Evolutionary conservation across 441 rosid species (phyloP).

Genomic region (Adansonia grandidieri): DNA sequence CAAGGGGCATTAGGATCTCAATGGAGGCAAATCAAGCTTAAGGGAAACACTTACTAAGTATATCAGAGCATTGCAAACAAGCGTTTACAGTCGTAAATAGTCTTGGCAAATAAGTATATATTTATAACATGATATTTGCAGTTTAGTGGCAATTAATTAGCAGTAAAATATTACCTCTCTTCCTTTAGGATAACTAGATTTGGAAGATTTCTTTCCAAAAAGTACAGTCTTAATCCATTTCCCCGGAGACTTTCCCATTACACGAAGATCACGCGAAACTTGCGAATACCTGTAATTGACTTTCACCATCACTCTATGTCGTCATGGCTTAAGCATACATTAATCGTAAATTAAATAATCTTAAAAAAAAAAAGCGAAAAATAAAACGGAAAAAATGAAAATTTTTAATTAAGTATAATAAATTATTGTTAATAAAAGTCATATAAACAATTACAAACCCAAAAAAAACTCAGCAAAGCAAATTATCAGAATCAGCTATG

Average conservation of each 20-base stretch:
- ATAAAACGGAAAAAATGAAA: no score
- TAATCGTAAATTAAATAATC: neutral
- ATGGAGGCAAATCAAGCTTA: slow-evolving; percentile 7
- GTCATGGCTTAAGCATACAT: slow-evolving; percentile 7
- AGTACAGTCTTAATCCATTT: slow-evolving; percentile 80
- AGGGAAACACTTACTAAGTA: slow-evolving; percentile 5
- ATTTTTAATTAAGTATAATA: no score
- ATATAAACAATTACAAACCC: neutral
- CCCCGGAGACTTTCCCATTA: slow-evolving; percentile 79
- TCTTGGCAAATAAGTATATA: neutral
- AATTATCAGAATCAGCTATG: neutral
- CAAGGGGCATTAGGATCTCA: neutral
- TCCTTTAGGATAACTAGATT: slow-evolving; percentile 53
- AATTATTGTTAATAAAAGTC: neutral
- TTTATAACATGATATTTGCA: neutral
- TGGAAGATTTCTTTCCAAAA: slow-evolving; percentile 80
- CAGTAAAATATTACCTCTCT: slow-evolving; percentile 54
- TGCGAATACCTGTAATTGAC: slow-evolving; percentile 32
- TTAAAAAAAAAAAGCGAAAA: neutral
- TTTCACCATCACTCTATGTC: slow-evolving; percentile 26
- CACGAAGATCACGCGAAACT: slow-evolving; percentile 29
- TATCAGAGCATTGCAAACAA: neutral
- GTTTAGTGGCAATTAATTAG: neutral
- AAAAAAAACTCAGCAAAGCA: slow-evolving; percentile 1
- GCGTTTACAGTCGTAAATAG: neutral